phyloP scores from a whole-genome alignment of 2,329 filamentous ascomycete species.

The Epichloe amarillans region DNA sequence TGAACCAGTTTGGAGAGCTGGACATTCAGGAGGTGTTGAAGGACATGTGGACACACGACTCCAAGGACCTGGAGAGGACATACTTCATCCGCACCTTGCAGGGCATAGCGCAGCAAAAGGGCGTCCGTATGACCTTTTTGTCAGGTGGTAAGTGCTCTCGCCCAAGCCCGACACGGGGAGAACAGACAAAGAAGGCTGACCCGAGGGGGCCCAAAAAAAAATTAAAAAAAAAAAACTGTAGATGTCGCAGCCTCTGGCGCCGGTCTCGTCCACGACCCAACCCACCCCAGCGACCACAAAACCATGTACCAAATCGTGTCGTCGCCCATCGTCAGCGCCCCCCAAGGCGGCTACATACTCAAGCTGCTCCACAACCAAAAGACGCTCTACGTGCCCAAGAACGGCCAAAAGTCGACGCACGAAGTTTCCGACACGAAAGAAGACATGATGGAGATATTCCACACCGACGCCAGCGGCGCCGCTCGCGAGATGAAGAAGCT shows the following conservation, averaged over 20 bases:
- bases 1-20: constrained; percentile 93
- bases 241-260: constrained; percentile 85
- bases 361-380: constrained; percentile 95
- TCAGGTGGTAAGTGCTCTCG: constrained; percentile 53
- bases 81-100: constrained; percentile 94
- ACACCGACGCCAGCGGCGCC: constrained; percentile 77
- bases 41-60: constrained; percentile 97
- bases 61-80: constrained; percentile 91
- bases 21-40: constrained; percentile 88
- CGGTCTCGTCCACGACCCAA: constrained; percentile 85
- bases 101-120: constrained; percentile 89
- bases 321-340: constrained; percentile 81
- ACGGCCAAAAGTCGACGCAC: constrained; percentile 65
- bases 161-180: not conserved
- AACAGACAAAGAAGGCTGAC: not conserved
- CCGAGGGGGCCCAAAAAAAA: too few relatives aligned
- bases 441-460: constrained; percentile 99
- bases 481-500: constrained; percentile 76
- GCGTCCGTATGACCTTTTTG: constrained; percentile 95
- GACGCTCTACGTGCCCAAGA: constrained; percentile 77
- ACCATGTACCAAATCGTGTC: constrained; percentile 99
- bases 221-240: constrained; percentile 14
- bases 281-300: constrained; percentile 86
- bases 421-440: constrained; percentile 87
- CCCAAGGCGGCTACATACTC: constrained; percentile 72